Evolutionary conservation across 164 flowering plant species (phyloP).

Genomic region (Euptelea pleiosperma): DNA sequence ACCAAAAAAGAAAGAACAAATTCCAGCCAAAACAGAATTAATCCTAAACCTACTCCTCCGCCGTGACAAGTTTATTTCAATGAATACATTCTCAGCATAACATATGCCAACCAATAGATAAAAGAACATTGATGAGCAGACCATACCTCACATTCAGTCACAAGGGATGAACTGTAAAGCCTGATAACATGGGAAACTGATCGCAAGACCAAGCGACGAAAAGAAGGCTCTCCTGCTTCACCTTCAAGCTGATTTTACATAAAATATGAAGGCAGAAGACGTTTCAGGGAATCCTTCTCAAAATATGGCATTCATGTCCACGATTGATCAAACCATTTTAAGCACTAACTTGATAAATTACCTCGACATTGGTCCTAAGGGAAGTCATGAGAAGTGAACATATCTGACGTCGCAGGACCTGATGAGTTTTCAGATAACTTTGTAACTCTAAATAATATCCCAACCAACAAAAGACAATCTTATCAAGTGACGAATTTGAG

Average conservation of each 20-base stretch:
- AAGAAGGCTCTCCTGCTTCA: slow-evolving; percentile 92
- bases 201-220: slow-evolving; percentile 92
- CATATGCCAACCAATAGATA: not conserved
- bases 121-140: not conserved
- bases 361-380: slow-evolving; percentile 91
- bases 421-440: slow-evolving; percentile 20
- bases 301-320: not conserved
- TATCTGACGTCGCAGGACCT: slow-evolving; percentile 89
- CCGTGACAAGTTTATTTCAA: too few relatives aligned
- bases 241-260: slow-evolving; percentile 67
- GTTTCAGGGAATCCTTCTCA: not conserved
- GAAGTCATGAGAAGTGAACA: slow-evolving; percentile 99
- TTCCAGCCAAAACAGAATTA: not conserved
- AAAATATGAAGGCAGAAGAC: slow-evolving; percentile 2
- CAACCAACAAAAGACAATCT: not conserved
- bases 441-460: slow-evolving; percentile 11
- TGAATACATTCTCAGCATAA: too few relatives aligned
- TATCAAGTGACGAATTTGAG: not conserved
- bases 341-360: slow-evolving; percentile 20
- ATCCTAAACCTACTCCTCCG: too few relatives aligned
- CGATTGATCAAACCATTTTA: not conserved
- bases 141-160: slow-evolving; percentile 92
- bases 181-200: slow-evolving; percentile 93
- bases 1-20: not conserved
- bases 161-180: slow-evolving; percentile 85